Base-by-base conservation (phyloP, 1,284 basidiomycete species). In the Rhodotorula sp. region DNA sequence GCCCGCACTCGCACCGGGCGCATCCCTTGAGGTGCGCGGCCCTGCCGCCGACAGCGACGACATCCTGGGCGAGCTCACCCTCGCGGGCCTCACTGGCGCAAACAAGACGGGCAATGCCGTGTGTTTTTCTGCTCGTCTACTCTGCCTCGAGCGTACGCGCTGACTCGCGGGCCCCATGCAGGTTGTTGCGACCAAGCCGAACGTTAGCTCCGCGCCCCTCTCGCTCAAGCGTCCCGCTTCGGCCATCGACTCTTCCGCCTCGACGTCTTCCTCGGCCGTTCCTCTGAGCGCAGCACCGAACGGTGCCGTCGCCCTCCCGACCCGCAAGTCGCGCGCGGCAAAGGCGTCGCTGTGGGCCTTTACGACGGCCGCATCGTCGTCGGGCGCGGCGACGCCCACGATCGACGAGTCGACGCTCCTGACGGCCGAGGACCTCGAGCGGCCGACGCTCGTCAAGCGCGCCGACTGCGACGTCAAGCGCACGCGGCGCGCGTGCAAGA, bases 401-500 rank as follows among this genome's bases (percentile, higher is more conserved):
- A 90, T 93, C 69, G 90, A 93, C 79, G 86, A 90, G 4, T 90
- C 92, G 74, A 84, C 86, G 44, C 85, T 93, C 52, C 84, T 93
- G 58, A 92, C 91, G 12, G 84, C 86, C 34, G 88, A 86, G 27
- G 91, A 93, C 79, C 88, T 88, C 67, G 84, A 84, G 64, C 87
- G 90, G 9, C 90, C 91, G 0, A 85, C 45, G 85, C 87, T 23
- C 85, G 85, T 34, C 91, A 90, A 78, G 89, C 89, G 79, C 89
- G 90, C 72, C 71, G 76, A 74, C 61, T 79, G 78, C 76, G 77
- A 80, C 73, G 79, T 78, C 65, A 81, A 81, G 66, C 83, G 82
- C 70, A 82, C 82, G 41, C 76, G 91, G 85, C 89, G 89, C 81
- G 95, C 95, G 49, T 97, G 94, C 87, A 97, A 97, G 85, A 89